These are phyloP conservation scores for Aspergillus ochraceus DNA, from an alignment of 2,329 filamentous ascomycete genomes.

Conservation along the genomic window DNA sequence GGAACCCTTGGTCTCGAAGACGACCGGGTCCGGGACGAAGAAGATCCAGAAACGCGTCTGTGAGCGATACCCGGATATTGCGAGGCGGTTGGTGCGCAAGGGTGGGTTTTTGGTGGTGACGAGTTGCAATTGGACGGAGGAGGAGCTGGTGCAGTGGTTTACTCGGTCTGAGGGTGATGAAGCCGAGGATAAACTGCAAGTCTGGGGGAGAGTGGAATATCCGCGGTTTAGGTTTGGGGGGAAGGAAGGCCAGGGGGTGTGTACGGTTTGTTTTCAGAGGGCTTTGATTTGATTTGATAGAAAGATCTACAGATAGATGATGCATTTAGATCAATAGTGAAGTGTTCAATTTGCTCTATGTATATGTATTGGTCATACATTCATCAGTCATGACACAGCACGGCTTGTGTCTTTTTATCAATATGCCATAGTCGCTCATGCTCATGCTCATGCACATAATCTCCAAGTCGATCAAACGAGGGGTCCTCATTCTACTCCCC, in stretches of 20 bases:
- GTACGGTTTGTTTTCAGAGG: conserved; percentile 76
- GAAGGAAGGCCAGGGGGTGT: conserved; percentile 82
- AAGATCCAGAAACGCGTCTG: conserved; percentile 56
- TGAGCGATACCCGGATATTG: conserved; percentile 71
- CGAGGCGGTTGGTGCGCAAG: conserved; percentile 66
- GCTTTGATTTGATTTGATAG: conserved; percentile 12
- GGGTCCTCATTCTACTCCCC: not conserved
- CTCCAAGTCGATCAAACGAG: too few relatives aligned
- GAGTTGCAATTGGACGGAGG: conserved; percentile 97
- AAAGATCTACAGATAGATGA: not conserved
- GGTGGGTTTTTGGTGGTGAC: conserved; percentile 81
- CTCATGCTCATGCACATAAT: not conserved
- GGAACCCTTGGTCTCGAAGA: not conserved
- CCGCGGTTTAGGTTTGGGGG: conserved; percentile 88
- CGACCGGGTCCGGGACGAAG: not conserved
- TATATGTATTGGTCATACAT: not conserved
- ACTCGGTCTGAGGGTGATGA: conserved; percentile 37
- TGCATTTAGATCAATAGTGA: not conserved
- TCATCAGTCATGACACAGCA: conserved; percentile 4
- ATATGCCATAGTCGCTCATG: not conserved
- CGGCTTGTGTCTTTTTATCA: not conserved
- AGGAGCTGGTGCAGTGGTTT: conserved; percentile 81
- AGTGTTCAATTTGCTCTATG: not conserved
- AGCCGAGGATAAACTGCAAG: conserved; percentile 50
- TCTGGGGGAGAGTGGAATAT: conserved; percentile 73